phyloP scores from a whole-genome alignment of 345 rosid genomes.

The Diplotaxis tenuifolia region DNA sequence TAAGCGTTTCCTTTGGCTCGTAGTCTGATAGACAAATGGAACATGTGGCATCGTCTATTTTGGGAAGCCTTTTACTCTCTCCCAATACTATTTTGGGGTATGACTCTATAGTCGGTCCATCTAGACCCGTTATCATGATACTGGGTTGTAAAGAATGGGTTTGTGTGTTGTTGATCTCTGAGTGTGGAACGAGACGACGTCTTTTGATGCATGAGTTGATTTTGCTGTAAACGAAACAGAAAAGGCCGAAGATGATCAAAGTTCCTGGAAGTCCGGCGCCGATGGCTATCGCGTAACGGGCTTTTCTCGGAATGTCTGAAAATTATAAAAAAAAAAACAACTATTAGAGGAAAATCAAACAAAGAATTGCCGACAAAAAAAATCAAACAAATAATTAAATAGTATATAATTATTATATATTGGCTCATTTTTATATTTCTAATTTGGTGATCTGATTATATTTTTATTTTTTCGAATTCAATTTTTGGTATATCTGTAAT shows the following conservation, averaged over 20 bases:
- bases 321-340: not conserved
- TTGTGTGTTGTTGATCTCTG: constrained; percentile 22
- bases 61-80: constrained; percentile 49
- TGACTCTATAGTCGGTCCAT: constrained; percentile 53
- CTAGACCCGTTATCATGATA: constrained; percentile 38
- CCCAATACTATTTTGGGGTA: constrained; percentile 57
- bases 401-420: not conserved
- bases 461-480: not conserved
- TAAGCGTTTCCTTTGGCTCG: constrained; percentile 46
- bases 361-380: not conserved
- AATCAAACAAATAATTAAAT: not conserved
- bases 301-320: constrained; percentile 47
- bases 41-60: constrained; percentile 51
- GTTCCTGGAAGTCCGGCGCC: constrained; percentile 60
- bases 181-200: constrained; percentile 23
- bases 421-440: not conserved
- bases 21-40: constrained; percentile 59
- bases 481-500: not conserved
- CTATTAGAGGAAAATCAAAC: not conserved
- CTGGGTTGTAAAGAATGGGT: constrained; percentile 24
- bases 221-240: constrained; percentile 43
- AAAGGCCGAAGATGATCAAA: constrained; percentile 40
- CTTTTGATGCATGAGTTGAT: constrained; percentile 30
- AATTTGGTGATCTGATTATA: not conserved
- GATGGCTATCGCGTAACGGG: constrained; percentile 47